Evolutionary conservation across 148 eudicot species (phyloP).

Genomic region (Chenopodium formosanum): DNA sequence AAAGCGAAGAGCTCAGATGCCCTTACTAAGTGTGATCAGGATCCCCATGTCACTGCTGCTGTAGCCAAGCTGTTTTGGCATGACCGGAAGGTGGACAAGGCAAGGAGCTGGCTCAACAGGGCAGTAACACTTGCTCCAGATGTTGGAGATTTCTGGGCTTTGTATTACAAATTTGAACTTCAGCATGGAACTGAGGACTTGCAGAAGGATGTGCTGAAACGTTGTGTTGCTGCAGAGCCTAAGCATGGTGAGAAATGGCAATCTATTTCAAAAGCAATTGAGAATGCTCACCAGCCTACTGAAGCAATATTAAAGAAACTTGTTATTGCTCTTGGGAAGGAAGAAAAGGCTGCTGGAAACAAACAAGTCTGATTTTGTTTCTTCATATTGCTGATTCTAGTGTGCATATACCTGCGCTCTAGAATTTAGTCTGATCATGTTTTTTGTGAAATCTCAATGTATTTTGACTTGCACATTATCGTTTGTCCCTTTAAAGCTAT

Average conservation of each 20-base stretch:
- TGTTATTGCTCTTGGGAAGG: constrained; percentile 72
- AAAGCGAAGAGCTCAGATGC: constrained; percentile 80
- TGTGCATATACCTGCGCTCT: neutral
- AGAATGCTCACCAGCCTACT: constrained; percentile 80
- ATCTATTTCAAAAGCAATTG: constrained; percentile 67
- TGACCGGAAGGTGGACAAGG: constrained; percentile 91
- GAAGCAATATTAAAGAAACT: constrained; percentile 89
- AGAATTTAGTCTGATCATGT: neutral
- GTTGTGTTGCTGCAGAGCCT: constrained; percentile 84
- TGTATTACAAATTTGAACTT: constrained; percentile 77
- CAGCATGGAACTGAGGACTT: constrained; percentile 80
- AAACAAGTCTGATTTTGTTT: constrained; percentile 23
- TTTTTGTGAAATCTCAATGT: neutral
- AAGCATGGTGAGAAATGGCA: constrained; percentile 99
- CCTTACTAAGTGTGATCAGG: constrained; percentile 64
- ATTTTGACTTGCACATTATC: neutral
- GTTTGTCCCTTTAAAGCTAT: neutral
- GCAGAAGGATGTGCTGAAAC: constrained; percentile 73
- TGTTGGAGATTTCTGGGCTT: constrained; percentile 91
- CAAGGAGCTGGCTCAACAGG: constrained; percentile 80
- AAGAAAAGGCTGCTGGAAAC: constrained; percentile 63
- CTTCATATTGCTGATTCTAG: neutral
- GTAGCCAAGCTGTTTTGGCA: constrained; percentile 90
- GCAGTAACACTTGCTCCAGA: constrained; percentile 88
- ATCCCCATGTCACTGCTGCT: constrained; percentile 78